phyloP scores from a whole-genome alignment of 1,139 yeast genomes.

The Suhomyces guaymorum region DNA sequence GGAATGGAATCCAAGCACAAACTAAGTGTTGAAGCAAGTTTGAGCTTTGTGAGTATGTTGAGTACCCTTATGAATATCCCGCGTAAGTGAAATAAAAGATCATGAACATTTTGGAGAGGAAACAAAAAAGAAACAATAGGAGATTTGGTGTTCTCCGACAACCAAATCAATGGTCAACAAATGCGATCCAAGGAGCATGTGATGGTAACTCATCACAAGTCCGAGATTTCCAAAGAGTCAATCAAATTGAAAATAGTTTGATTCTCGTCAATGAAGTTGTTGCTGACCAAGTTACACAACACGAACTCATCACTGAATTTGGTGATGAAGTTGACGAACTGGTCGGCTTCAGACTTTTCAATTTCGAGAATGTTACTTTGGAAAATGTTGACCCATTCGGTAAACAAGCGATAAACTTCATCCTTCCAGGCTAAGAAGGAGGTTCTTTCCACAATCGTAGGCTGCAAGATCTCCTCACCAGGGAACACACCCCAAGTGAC shows the following conservation, averaged over 20 bases:
- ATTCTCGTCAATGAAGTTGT: constrained; percentile 63
- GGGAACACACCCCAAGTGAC: constrained; percentile 99
- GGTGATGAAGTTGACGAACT: constrained; percentile 45
- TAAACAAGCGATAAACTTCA: constrained; percentile 81
- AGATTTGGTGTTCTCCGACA: not conserved
- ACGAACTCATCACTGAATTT: constrained; percentile 60
- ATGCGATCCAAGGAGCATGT: not conserved
- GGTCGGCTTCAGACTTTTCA: constrained; percentile 28
- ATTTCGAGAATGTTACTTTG: constrained; percentile 42
- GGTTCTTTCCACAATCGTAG: constrained; percentile 87
- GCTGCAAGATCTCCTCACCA: constrained; percentile 86
- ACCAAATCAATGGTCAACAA: not conserved
- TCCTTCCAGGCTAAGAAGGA: constrained; percentile 96
- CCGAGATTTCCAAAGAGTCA: constrained; percentile 27
- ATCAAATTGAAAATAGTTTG: constrained; percentile 48
- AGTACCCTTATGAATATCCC: constrained; percentile 28
- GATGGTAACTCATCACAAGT: constrained; percentile 13
- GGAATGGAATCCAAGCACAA: constrained; percentile 12
- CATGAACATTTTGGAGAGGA: constrained; percentile 2
- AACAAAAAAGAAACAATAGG: constrained; percentile 5
- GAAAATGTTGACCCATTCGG: constrained; percentile 73
- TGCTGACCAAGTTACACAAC: constrained; percentile 87
- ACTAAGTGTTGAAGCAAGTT: constrained; percentile 17
- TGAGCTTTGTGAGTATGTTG: constrained; percentile 26
- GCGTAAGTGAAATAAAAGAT: constrained; percentile 28